A percentile compares a stretch with the other conserved stretches of the same genome.
Evolutionary conservation across 192 early-diverging fungal genomes (phyloP).

Genomic region (Thamnidium elegans): DNA sequence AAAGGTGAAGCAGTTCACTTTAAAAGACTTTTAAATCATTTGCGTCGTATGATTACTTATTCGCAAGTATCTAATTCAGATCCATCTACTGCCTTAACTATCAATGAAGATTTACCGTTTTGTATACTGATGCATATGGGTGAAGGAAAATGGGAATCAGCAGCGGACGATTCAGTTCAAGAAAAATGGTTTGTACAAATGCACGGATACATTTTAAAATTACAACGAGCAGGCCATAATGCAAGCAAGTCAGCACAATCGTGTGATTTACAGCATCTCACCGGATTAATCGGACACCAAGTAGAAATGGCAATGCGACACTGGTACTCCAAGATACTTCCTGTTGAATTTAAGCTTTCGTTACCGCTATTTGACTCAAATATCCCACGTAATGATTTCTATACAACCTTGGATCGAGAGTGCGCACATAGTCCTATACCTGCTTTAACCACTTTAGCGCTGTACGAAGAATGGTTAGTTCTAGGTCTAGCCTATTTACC

Average conservation of each 20-base stretch:
- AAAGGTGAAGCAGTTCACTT: slow-evolving; percentile 6
- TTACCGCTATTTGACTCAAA: slow-evolving; percentile 9
- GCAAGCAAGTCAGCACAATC: slow-evolving; percentile 1
- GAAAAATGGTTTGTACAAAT: slow-evolving; percentile 1
- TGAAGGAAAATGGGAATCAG: not conserved
- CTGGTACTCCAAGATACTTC: slow-evolving; percentile 11
- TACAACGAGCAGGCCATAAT: not conserved
- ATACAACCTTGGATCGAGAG: slow-evolving; percentile 6
- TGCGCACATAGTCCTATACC: slow-evolving; percentile 8
- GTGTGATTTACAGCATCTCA: slow-evolving; percentile 1
- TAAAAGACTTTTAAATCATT: not conserved
- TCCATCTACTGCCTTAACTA: too few species aligned
- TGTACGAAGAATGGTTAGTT: slow-evolving; percentile 13
- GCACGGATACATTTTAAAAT: slow-evolving; percentile 3
- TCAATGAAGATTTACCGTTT: not conserved
- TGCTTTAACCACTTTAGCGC: slow-evolving; percentile 3
- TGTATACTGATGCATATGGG: not conserved
- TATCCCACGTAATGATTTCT: not conserved
- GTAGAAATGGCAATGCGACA: slow-evolving; percentile 13
- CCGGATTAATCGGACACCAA: slow-evolving; percentile 4
- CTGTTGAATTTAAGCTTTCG: not conserved
- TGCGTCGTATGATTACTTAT: slow-evolving; percentile 3
- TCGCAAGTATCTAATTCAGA: not conserved
- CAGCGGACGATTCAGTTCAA: slow-evolving; percentile 5
- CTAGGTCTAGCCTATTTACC: slow-evolving; percentile 13